phyloP scores from a whole-genome alignment of 805 yeast species.

The Kluyveromyces starmeri region DNA sequence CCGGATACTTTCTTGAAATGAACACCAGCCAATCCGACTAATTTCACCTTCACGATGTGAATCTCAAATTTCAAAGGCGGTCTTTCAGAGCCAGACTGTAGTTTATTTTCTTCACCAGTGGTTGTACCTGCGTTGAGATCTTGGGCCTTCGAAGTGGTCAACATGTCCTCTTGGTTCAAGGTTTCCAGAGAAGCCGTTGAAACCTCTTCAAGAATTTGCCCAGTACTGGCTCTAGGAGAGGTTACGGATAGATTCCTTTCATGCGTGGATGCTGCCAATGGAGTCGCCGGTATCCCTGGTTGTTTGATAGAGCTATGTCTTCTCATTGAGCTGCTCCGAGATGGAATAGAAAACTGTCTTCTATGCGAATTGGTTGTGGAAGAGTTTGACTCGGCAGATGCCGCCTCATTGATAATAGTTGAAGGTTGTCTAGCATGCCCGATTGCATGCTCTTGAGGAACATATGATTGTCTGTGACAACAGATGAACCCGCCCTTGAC shows the following conservation, averaged over 20 bases:
- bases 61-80: slow-evolving; percentile 83
- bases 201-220: slow-evolving; percentile 18
- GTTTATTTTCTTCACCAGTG: slow-evolving; percentile 36
- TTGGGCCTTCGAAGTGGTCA: slow-evolving; percentile 49
- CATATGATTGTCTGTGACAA: slow-evolving; percentile 38
- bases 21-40: slow-evolving; percentile 84
- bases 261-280: slow-evolving; percentile 35
- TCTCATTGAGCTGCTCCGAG: slow-evolving; percentile 33
- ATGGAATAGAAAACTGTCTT: slow-evolving; percentile 14
- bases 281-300: slow-evolving; percentile 46
- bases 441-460: slow-evolving; percentile 1
- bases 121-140: slow-evolving; percentile 53
- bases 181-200: slow-evolving; percentile 29
- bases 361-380: slow-evolving; percentile 15
- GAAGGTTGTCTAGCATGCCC: slow-evolving; percentile 8
- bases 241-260: slow-evolving; percentile 22
- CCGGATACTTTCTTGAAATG: slow-evolving; percentile 91
- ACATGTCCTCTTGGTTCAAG: slow-evolving; percentile 31
- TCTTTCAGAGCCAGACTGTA: slow-evolving; percentile 21
- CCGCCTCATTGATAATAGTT: slow-evolving; percentile 7
- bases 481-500: slow-evolving; percentile 93
- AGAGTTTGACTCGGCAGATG: slow-evolving; percentile 8
- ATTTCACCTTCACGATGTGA: slow-evolving; percentile 84
- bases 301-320: slow-evolving; percentile 26
- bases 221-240: slow-evolving; percentile 22